A percentile compares a stretch with the other conserved stretches of the same genome.
These are phyloP conservation scores for Pythium sukuiense DNA, from an alignment of 352 stramenopile species.

Conservation along the genomic window DNA sequence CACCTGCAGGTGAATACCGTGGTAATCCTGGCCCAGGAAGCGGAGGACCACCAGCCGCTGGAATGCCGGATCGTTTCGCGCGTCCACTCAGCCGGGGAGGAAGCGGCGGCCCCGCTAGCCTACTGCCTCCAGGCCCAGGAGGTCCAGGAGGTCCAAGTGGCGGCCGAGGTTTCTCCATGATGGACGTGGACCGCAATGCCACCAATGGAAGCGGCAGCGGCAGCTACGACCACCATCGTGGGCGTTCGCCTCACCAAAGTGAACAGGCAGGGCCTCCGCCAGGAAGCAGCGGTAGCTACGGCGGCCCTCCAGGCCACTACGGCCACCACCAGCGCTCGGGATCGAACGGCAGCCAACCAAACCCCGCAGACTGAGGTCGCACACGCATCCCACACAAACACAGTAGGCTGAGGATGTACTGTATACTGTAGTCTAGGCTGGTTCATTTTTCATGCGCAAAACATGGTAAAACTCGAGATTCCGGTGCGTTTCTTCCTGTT, in stretches of 20 bases:
- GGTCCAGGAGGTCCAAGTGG: constrained; percentile 7
- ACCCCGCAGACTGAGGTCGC: constrained; percentile 17
- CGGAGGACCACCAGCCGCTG: constrained; percentile 1
- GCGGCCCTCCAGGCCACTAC: constrained; percentile 7
- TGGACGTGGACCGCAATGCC: constrained; percentile 60
- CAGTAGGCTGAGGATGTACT: neutral
- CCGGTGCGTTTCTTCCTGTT: constrained; percentile 52
- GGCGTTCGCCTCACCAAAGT: constrained; percentile 22
- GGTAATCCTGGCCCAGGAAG: constrained; percentile 3
- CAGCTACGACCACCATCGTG: constrained; percentile 26
- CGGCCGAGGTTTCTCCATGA: constrained; percentile 56
- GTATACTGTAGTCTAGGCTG: neutral
- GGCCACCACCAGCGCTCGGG: constrained; percentile 24
- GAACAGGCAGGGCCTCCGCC: constrained; percentile 1
- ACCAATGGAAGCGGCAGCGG: constrained; percentile 4
- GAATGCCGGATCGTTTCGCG: constrained; percentile 20
- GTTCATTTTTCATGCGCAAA: constrained; percentile 24
- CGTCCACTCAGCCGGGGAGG: constrained; percentile 21
- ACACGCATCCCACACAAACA: neutral
- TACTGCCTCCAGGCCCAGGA: constrained; percentile 7
- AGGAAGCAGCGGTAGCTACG: constrained; percentile 17
- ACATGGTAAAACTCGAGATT: constrained; percentile 79
- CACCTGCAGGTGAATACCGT: constrained; percentile 5
- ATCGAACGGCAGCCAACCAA: constrained; percentile 20
- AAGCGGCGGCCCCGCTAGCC: constrained; percentile 3